Evolutionary conservation across 805 yeast genomes (phyloP).

Genomic region (Ogataea paraovalis): DNA sequence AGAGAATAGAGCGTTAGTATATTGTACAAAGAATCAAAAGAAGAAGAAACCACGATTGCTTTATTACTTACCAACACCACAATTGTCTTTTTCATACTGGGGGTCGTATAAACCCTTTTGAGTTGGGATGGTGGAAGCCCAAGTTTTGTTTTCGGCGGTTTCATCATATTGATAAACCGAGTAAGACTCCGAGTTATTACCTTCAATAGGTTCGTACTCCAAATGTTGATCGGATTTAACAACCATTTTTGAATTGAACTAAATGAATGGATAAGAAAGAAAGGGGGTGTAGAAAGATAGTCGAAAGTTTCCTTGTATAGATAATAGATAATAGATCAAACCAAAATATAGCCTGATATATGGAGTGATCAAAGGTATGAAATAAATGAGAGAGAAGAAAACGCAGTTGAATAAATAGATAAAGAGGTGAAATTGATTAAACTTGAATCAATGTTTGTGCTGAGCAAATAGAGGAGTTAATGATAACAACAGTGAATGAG

Average conservation of each 20-base stretch:
- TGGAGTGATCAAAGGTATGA: not conserved
- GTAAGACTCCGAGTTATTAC: conserved; percentile 23
- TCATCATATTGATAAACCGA: conserved; percentile 66
- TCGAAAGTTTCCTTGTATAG: no score
- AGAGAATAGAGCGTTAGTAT: not conserved
- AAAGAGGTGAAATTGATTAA: not conserved
- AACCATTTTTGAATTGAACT: conserved; percentile 15
- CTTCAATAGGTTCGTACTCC: conserved; percentile 21
- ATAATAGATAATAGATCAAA: no score
- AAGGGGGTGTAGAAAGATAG: not conserved
- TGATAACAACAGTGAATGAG: not conserved
- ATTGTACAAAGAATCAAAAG: not conserved
- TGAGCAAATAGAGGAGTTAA: not conserved
- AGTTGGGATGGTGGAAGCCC: conserved; percentile 89
- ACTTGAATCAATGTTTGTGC: not conserved
- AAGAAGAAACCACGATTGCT: no score
- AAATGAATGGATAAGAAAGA: not conserved
- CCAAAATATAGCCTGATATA: conserved; percentile 1
- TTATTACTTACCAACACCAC: conserved; percentile 73
- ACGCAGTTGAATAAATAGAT: not conserved
- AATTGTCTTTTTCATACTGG: conserved; percentile 89
- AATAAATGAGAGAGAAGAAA: not conserved
- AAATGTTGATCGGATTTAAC: conserved; percentile 28
- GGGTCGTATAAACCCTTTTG: conserved; percentile 92
- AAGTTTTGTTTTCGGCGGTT: conserved; percentile 71